Percentiles rank a stretch among this genome's conserved stretches.
These are phyloP conservation scores for Oryza punctata DNA, from an alignment of 176 grass and related monocot species.

Conservation along the genomic window DNA sequence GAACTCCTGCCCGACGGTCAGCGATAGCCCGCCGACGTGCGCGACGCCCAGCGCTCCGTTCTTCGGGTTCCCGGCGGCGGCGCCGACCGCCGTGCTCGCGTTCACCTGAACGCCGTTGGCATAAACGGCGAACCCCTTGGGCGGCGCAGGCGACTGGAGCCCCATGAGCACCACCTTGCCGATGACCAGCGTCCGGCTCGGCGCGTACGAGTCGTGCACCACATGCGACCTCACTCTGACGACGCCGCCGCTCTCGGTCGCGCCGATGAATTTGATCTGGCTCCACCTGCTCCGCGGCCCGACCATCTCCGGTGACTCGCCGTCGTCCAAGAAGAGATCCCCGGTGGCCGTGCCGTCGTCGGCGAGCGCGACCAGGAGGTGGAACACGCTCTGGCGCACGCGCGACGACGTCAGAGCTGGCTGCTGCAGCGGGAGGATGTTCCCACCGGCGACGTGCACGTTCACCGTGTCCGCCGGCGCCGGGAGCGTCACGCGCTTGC, in stretches of 20 bases:
- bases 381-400: conserved; percentile 48
- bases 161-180: conserved; percentile 69
- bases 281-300: conserved; percentile 40
- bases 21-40: conserved; percentile 53
- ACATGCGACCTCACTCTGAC: conserved; percentile 54
- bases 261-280: conserved; percentile 48
- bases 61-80: neutral
- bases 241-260: neutral
- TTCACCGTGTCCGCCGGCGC: conserved; percentile 62
- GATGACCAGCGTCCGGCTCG: conserved; percentile 41
- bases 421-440: conserved; percentile 58
- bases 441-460: conserved; percentile 64
- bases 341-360: conserved; percentile 46
- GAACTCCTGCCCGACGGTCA: conserved; percentile 58
- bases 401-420: conserved; percentile 44
- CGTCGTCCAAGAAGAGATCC: conserved; percentile 76
- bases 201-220: conserved; percentile 51
- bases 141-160: conserved; percentile 11
- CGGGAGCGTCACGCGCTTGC: conserved; percentile 44
- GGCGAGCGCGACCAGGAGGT: conserved; percentile 60
- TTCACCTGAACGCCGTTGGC: conserved; percentile 38
- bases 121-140: conserved; percentile 18
- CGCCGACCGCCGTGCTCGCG: conserved; percentile 21
- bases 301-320: conserved; percentile 68
- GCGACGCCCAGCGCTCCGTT: conserved; percentile 31